A percentile compares a stretch with the other conserved stretches of the same genome.
These are phyloP conservation scores for Aureobasidium mangrovei DNA, from an alignment of 2,329 filamentous ascomycete species.

Conservation along the genomic window DNA sequence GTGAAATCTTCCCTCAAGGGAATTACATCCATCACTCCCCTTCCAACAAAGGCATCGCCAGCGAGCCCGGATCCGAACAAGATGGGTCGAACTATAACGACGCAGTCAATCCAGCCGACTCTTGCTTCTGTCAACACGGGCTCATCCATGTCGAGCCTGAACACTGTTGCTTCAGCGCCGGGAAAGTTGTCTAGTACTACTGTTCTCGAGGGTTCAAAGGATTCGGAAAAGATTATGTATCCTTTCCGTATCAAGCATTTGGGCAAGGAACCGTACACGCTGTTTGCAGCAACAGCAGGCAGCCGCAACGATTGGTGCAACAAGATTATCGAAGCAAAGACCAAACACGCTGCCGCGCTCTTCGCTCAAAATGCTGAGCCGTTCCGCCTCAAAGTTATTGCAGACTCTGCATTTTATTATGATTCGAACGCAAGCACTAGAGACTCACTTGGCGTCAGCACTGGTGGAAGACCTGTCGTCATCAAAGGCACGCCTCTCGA, in stretches of 20 bases:
- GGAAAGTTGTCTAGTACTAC: constrained; percentile 35
- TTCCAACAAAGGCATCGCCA: constrained; percentile 37
- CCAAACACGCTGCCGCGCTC: constrained; percentile 78
- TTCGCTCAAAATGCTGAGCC: constrained; percentile 92
- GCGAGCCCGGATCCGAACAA: constrained; percentile 28
- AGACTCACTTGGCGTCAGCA: constrained; percentile 34
- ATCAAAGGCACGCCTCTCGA: constrained; percentile 89
- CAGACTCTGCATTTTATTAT: constrained; percentile 83
- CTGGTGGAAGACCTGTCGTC: constrained; percentile 53
- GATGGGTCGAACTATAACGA: constrained; percentile 39
- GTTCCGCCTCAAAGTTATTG: constrained; percentile 83
- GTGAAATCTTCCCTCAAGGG: constrained; percentile 68
- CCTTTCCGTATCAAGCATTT: constrained; percentile 95
- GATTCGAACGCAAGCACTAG: constrained; percentile 47
- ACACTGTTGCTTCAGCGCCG: constrained; percentile 40
- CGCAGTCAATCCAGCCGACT: constrained; percentile 37
- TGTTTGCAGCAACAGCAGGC: constrained; percentile 71
- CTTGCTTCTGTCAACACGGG: constrained; percentile 61
- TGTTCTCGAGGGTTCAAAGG: constrained; percentile 48
- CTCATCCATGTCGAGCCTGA: constrained; percentile 45
- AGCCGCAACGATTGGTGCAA: constrained; percentile 82
- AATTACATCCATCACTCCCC: constrained; percentile 57
- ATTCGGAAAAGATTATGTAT: constrained; percentile 73
- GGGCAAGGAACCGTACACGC: constrained; percentile 82
- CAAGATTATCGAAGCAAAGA: constrained; percentile 92